These are phyloP conservation scores for Pleurotus tuber-regium DNA, from an alignment of 768 basidiomycete genomes.

Conservation along the genomic window DNA sequence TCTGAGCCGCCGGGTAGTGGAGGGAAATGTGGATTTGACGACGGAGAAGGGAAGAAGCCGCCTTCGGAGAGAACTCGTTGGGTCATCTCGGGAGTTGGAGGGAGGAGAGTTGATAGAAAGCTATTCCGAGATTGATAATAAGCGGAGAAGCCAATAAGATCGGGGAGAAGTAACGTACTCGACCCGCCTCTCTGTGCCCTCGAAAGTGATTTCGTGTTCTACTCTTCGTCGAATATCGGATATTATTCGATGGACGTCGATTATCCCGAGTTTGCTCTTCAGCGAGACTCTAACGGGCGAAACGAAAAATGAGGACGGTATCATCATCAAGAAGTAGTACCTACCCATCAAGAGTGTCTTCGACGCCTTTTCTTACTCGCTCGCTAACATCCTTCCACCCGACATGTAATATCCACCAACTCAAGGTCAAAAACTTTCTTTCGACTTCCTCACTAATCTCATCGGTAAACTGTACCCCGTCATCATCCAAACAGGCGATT, in stretches of 20 bases:
- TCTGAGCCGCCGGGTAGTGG: neutral
- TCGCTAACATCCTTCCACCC: conserved; percentile 87
- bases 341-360: conserved; percentile 83
- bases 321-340: no score
- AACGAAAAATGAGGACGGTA: no score
- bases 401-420: conserved; percentile 91
- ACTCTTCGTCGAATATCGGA: conserved; percentile 74
- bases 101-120: conserved; percentile 73
- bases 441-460: conserved; percentile 65
- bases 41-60: conserved; percentile 33
- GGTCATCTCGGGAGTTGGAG: conserved; percentile 68
- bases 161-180: conserved; percentile 39
- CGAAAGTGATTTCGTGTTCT: conserved; percentile 67
- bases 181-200: conserved; percentile 54
- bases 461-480: conserved; percentile 22
- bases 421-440: conserved; percentile 77
- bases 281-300: conserved; percentile 80
- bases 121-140: conserved; percentile 30
- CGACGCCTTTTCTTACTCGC: conserved; percentile 70
- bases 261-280: conserved; percentile 65
- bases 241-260: conserved; percentile 68
- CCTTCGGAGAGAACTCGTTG: conserved; percentile 69
- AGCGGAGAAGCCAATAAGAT: conserved; percentile 8
- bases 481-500: conserved; percentile 10
- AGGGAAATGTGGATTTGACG: neutral